Percentiles rank a stretch among this genome's conserved stretches.
phyloP scores from a whole-genome alignment of 257 asterid species.

The Solanum dulcamara region DNA sequence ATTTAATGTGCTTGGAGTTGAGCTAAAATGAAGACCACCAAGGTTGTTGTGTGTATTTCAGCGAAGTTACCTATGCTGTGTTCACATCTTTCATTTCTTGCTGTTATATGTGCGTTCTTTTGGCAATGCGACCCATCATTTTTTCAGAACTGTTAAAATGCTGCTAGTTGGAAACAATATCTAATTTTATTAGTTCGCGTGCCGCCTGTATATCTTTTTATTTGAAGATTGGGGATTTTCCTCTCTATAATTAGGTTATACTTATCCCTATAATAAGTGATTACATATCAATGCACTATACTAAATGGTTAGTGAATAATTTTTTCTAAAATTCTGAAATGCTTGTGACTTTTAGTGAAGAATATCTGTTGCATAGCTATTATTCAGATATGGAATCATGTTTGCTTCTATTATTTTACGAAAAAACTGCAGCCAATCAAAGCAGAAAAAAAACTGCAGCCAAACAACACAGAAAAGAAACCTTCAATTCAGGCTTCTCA shows the following conservation, averaged over 20 bases:
- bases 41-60: not conserved
- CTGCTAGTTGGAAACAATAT: not conserved
- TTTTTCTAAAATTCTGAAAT: not conserved
- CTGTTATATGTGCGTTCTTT: not conserved
- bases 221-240: not conserved
- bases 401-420: not conserved
- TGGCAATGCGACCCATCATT: not conserved
- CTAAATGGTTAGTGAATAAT: not conserved
- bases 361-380: not conserved
- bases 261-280: not conserved
- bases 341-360: not conserved
- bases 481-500: constrained; percentile 42
- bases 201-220: not conserved
- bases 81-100: not conserved
- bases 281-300: not conserved
- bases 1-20: not conserved
- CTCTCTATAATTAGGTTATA: not conserved
- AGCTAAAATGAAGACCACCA: constrained; percentile 2
- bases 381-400: not conserved
- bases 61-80: not conserved
- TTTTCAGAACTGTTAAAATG: not conserved
- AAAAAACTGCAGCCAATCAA: constrained; percentile 31
- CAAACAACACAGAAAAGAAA: constrained; percentile 44
- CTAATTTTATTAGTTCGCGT: not conserved
- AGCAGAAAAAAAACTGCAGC: constrained; percentile 34